These are phyloP conservation scores for Magnaporthiopsis incrustans DNA, from an alignment of 2,329 filamentous ascomycete genomes.

Conservation along the genomic window DNA sequence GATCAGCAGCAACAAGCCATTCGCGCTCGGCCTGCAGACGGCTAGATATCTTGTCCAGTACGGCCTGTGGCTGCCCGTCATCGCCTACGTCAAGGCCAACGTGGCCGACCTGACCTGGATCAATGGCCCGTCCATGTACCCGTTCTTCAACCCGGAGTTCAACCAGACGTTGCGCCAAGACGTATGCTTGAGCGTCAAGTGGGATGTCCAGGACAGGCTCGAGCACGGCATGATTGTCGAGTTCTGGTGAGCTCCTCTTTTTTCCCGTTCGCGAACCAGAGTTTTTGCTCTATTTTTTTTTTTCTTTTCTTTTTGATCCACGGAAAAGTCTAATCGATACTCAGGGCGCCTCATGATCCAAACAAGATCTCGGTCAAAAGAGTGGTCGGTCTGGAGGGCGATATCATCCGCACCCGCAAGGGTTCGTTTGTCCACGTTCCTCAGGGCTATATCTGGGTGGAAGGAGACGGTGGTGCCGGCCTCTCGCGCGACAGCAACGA, in stretches of 20 bases:
- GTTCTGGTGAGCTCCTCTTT: constrained; percentile 43
- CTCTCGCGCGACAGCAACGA: constrained; percentile 77
- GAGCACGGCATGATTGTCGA: constrained; percentile 68
- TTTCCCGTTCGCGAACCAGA: neutral
- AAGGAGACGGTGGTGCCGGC: constrained; percentile 71
- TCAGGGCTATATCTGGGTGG: constrained; percentile 85
- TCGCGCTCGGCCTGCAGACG: neutral
- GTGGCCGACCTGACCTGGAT: constrained; percentile 52
- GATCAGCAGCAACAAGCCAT: neutral
- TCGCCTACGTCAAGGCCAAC: constrained; percentile 53
- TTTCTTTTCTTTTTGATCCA: too few relatives aligned
- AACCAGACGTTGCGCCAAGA: constrained; percentile 47
- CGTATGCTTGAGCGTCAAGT: constrained; percentile 51
- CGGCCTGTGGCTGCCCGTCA: constrained; percentile 53
- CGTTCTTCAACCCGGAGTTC: constrained; percentile 62
- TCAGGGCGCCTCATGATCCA: neutral
- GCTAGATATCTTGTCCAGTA: constrained; percentile 29
- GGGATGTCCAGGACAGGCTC: constrained; percentile 48
- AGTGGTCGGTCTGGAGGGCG: constrained; percentile 72
- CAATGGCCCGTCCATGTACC: constrained; percentile 65
- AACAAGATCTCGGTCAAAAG: constrained; percentile 57
- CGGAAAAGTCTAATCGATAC: neutral
- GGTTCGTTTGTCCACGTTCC: constrained; percentile 56
- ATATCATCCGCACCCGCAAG: constrained; percentile 58
- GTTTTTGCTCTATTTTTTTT: constrained; percentile 1